phyloP scores from a whole-genome alignment of 2,329 filamentous ascomycete species.

The Annulohypoxylon truncatum region DNA sequence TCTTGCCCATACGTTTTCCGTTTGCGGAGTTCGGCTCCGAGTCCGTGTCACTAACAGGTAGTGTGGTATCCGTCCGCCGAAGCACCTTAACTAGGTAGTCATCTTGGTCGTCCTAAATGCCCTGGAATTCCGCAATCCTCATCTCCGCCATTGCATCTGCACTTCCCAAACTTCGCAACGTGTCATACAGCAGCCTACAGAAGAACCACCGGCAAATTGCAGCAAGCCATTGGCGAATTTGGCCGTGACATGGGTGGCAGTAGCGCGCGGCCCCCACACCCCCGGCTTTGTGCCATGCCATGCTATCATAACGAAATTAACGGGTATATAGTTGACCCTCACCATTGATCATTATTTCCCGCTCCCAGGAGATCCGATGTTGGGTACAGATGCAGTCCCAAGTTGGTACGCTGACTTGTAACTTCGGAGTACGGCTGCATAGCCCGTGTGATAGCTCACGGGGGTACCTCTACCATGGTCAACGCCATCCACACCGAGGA shows the following conservation, averaged over 20 bases:
- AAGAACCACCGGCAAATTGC: constrained; percentile 42
- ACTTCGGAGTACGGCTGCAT: constrained; percentile 35
- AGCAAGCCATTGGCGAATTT: constrained; percentile 39
- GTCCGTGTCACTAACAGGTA: constrained; percentile 41
- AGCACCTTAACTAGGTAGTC: constrained; percentile 14
- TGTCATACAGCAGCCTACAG: constrained; percentile 47
- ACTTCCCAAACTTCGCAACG: constrained; percentile 42
- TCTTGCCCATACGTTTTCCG: constrained; percentile 34
- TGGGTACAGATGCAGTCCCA: constrained; percentile 41
- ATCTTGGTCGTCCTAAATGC: neutral
- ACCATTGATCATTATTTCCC: constrained; percentile 29
- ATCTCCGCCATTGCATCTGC: constrained; percentile 37
- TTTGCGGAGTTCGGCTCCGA: constrained; percentile 42
- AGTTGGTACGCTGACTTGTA: constrained; percentile 37
- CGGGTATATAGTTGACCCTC: constrained; percentile 37
- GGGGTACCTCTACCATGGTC: constrained; percentile 23
- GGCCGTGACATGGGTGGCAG: constrained; percentile 40
- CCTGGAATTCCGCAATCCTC: constrained; percentile 39
- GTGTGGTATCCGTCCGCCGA: constrained; percentile 39
- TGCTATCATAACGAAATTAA: constrained; percentile 33
- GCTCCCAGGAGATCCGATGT: constrained; percentile 27
- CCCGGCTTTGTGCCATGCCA: constrained; percentile 31
- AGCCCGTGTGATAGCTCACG: constrained; percentile 40
- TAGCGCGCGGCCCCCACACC: constrained; percentile 31
- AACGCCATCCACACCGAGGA: constrained; percentile 33